Conservation (phyloP, 176 grass and related monocot genomes). For the Melocanna baccifera region DNA sequence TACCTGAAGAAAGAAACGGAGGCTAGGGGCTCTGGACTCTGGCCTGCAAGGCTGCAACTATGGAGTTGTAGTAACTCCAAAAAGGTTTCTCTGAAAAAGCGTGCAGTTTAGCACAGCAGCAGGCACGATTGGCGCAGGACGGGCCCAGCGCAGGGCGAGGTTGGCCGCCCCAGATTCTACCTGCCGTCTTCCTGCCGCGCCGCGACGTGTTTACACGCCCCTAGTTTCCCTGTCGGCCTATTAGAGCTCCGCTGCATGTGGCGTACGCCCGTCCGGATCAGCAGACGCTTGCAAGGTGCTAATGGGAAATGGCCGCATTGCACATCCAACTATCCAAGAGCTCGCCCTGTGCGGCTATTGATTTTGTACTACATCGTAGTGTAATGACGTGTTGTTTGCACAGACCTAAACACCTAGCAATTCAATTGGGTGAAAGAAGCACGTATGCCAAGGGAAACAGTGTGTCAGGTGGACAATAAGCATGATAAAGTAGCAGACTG, state of each 20-base stretch:
- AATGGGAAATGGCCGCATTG: background rate
- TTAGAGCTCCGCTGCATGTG: background rate
- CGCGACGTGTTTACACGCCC: background rate
- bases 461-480: background rate
- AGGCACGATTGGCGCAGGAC: background rate
- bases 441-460: background rate
- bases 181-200: background rate
- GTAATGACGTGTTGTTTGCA: background rate
- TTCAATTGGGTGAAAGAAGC: background rate
- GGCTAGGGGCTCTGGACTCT: background rate
- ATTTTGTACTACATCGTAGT: background rate
- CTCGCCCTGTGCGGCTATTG: background rate
- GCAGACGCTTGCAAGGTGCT: background rate
- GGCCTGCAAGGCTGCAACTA: background rate
- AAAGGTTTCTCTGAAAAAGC: conserved; percentile 32
- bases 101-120: background rate
- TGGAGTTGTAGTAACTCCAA: background rate
- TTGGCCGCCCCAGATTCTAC: background rate
- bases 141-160: background rate
- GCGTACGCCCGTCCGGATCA: background rate
- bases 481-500: background rate
- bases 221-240: background rate
- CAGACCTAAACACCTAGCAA: no score
- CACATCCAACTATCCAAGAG: background rate
- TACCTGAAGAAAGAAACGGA: conserved; percentile 22